These are phyloP conservation scores for Rosa hybrid DNA, from an alignment of 331 rosid genomes.

Conservation along the genomic window DNA sequence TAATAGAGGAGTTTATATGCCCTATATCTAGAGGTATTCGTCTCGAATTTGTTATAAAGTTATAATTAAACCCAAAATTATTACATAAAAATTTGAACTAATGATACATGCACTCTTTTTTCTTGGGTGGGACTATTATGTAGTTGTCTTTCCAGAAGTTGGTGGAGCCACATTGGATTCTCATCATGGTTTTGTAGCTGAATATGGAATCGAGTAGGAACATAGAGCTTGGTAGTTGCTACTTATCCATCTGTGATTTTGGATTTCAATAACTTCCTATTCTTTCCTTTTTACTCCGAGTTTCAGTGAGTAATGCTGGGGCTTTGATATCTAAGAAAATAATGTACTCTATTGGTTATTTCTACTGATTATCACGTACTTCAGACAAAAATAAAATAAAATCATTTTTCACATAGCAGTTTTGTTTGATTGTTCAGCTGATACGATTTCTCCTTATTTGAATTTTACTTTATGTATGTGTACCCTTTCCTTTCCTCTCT, in stretches of 20 bases:
- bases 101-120: conserved; percentile 25
- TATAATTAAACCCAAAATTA: conserved; percentile 1
- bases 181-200: conserved; percentile 97
- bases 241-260: not conserved
- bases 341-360: not conserved
- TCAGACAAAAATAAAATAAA: not conserved
- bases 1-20: conserved; percentile 69
- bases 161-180: conserved; percentile 95
- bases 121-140: conserved; percentile 30
- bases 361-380: not conserved
- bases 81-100: conserved; percentile 12
- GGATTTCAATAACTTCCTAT: not conserved
- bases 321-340: not conserved
- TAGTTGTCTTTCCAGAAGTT: conserved; percentile 79
- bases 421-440: not conserved
- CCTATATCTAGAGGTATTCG: conserved; percentile 69
- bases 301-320: not conserved
- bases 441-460: conserved; percentile 1
- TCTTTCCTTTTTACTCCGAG: not conserved
- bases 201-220: conserved; percentile 83
- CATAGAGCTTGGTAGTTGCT: conserved; percentile 79
- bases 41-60: conserved; percentile 10
- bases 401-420: not conserved
- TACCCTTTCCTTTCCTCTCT: conserved; percentile 13
- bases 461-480: not conserved